Percentiles rank a stretch among this genome's conserved stretches.
These are phyloP conservation scores for Acanthamoeba sp. DNA, from an alignment of 208 protist species.

Conservation along the genomic window DNA sequence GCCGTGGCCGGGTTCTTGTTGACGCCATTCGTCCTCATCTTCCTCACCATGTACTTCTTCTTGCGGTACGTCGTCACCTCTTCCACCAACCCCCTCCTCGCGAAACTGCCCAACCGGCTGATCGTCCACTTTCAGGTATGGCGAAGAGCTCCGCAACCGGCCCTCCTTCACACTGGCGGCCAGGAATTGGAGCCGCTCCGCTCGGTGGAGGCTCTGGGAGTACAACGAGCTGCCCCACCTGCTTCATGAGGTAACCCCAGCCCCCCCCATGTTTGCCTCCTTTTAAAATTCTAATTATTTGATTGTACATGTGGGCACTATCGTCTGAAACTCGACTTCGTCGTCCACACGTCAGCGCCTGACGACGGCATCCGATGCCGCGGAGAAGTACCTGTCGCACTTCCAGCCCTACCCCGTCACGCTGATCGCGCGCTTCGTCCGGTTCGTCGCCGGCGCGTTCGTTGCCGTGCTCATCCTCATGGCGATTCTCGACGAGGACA, in stretches of 20 bases:
- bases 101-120: background rate
- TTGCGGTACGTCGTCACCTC: constrained; percentile 33
- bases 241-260: background rate
- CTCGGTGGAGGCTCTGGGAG: constrained; percentile 72
- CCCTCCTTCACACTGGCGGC: constrained; percentile 61
- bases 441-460: constrained; percentile 42
- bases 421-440: constrained; percentile 24
- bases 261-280: background rate
- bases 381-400: constrained; percentile 69
- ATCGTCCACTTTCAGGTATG: too few species aligned
- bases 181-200: constrained; percentile 57
- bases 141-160: constrained; percentile 72
- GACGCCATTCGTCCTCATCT: constrained; percentile 73
- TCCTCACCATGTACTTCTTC: constrained; percentile 78
- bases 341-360: constrained; percentile 30
- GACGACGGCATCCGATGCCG: background rate
- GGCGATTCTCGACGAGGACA: background rate
- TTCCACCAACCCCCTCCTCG: background rate
- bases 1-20: constrained; percentile 63
- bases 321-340: too few species aligned
- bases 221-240: constrained; percentile 81
- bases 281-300: background rate
- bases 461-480: constrained; percentile 64
- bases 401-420: constrained; percentile 67
- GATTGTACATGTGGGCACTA: too few species aligned